Evolutionary conservation across 306 rosid genomes (phyloP), one percentile per base, ranked within the genome.

Genomic region (Glycine soja): DNA sequence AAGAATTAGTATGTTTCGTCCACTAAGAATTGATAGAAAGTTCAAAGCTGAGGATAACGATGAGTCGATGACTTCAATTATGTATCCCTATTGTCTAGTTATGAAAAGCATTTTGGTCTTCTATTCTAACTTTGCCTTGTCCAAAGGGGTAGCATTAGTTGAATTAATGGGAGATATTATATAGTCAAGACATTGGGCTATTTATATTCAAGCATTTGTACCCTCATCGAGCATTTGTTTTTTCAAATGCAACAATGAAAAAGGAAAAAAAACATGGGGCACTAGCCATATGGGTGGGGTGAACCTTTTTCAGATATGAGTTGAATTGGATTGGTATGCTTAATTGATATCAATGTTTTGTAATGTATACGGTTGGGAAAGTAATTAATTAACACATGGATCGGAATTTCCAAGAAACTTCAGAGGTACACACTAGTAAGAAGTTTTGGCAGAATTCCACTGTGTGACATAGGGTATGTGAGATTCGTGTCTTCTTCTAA

Each of bases 341-440:
- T 47, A 61, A 81, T 72, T 68, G 48, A 76, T 69, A 4, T 75
- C 5, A 4, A 57, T 15, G 13, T 63, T 80, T 7, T 51, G 30
- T 24, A 24, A 24, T 24, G 30, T 46, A 68, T 10, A 50, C 19
- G 70, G 62, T 83, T 32, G 59, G 36, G 47, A 51, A 18, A 50
- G 63, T 32, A 38, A 5, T 4, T 32, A 36, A 36, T 36, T 4
- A 8, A 47, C 63, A n/a, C 6, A 50, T 19, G 38, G 48, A 76
- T 46, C 3, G 36, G 40, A 62, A 62, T 75, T 86, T 80, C 65
- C 58, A n/a, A 16, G 83, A 80, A 86, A 67, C 77, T 74, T 79
- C 81, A 9, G 13, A 18, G 42, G 43, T 38, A 38, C 5, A 24
- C 30, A 24, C 19, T 12, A 68, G 10, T 10, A 51, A 12, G 45